phyloP scores from a whole-genome alignment of 805 yeast genomes.

The Schizosaccharomyces octosporus region DNA sequence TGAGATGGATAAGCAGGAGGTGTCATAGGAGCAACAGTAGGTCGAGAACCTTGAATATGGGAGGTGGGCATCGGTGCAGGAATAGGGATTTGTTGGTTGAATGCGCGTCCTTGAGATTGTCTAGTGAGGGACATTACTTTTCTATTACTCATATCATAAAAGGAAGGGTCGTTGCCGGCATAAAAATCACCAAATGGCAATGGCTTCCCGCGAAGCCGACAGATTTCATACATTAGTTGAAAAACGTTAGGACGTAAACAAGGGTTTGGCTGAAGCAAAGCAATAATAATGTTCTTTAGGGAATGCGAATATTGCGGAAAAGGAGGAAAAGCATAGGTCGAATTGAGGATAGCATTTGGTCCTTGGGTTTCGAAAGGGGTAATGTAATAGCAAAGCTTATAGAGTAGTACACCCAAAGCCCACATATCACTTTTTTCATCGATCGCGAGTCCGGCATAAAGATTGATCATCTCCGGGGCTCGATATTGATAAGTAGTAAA shows the following conservation, averaged over 20 bases:
- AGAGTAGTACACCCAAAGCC: conserved; percentile 85
- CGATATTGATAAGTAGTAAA: conserved; percentile 82
- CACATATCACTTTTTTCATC: conserved; percentile 86
- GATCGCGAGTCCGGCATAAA: conserved; percentile 57
- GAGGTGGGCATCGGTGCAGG: not conserved
- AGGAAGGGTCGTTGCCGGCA: conserved; percentile 2
- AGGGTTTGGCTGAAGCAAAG: conserved; percentile 68
- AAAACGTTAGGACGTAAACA: conserved; percentile 61
- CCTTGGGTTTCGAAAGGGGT: conserved; percentile 77
- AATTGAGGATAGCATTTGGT: conserved; percentile 66
- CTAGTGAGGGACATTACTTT: not conserved
- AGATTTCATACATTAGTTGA: conserved; percentile 45
- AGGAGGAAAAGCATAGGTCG: conserved; percentile 52
- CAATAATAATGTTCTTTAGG: conserved; percentile 47
- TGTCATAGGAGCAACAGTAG: not conserved
- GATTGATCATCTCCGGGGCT: conserved; percentile 87
- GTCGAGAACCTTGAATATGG: not conserved
- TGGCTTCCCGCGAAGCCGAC: conserved; percentile 31
- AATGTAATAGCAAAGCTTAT: conserved; percentile 71
- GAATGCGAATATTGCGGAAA: conserved; percentile 45
- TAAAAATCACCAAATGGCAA: conserved; percentile 18
- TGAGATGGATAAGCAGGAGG: not conserved
- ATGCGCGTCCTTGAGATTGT: not conserved
- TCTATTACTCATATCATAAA: not conserved
- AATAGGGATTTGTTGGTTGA: not conserved